Conservation (phyloP, 306 rosid genomes). For the Purshia tridentata region DNA sequence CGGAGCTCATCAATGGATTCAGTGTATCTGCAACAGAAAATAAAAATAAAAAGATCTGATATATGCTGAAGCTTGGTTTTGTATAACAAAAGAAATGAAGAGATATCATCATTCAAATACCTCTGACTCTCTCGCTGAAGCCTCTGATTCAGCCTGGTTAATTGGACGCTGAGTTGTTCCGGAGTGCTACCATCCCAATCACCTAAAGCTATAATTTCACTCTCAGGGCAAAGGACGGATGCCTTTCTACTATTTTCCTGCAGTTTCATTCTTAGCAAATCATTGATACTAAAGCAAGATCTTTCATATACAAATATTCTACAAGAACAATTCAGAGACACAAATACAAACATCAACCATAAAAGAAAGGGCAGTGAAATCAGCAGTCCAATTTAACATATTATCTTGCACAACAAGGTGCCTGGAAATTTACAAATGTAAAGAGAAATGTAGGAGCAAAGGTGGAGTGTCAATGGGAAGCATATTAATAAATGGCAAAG, state of each 20-base stretch:
- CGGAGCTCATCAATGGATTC: constrained; percentile 85
- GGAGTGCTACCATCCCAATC: constrained; percentile 68
- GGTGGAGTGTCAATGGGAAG: not conserved
- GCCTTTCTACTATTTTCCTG: constrained; percentile 71
- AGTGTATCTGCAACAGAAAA: constrained; percentile 46
- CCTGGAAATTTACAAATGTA: constrained; percentile 2
- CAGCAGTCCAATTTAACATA: not conserved
- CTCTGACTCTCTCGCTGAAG: constrained; percentile 66
- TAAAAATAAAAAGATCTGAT: constrained; percentile 4
- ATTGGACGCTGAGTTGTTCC: constrained; percentile 67
- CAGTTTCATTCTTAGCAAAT: constrained; percentile 39
- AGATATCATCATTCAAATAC: constrained; percentile 32
- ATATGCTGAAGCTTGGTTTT: constrained; percentile 22
- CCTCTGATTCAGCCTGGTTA: constrained; percentile 55
- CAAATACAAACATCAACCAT: not conserved
- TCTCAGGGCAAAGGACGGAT: constrained; percentile 67
- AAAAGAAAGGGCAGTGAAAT: not conserved
- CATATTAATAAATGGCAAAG: not conserved
- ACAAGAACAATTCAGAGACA: not conserved
- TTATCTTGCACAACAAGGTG: not conserved
- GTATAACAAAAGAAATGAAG: constrained; percentile 15
- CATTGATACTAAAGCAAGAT: not conserved
- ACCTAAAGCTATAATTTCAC: constrained; percentile 60
- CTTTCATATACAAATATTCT: not conserved
- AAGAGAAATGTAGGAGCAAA: constrained; percentile 2